Conservation (phyloP, 768 basidiomycete genomes). For the Rossbeevera mucosa region DNA sequence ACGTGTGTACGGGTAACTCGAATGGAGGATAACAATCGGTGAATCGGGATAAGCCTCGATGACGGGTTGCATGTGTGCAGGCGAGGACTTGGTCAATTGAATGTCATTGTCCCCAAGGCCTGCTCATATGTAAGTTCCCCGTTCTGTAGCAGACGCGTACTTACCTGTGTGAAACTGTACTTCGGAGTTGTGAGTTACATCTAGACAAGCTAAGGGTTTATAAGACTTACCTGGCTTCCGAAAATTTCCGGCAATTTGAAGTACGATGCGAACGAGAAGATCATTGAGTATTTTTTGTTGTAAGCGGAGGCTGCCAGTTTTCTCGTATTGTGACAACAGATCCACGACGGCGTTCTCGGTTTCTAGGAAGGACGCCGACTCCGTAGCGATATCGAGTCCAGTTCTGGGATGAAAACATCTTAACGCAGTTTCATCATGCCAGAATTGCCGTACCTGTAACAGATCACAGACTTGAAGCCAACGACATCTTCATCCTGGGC, state of each 20-base stretch:
- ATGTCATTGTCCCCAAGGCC: slow-evolving; percentile 74
- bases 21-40: slow-evolving; percentile 64
- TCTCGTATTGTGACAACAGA: slow-evolving; percentile 33
- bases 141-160: not conserved
- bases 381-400: slow-evolving; percentile 52
- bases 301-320: slow-evolving; percentile 44
- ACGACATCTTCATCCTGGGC: slow-evolving; percentile 49
- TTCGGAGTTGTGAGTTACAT: slow-evolving; percentile 22
- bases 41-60: slow-evolving; percentile 61
- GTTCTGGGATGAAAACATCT: slow-evolving; percentile 36
- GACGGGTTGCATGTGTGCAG: slow-evolving; percentile 62
- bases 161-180: slow-evolving; percentile 78
- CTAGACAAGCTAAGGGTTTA: not conserved
- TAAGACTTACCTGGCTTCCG: slow-evolving; percentile 54
- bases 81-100: slow-evolving; percentile 51
- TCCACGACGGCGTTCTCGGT: slow-evolving; percentile 29
- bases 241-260: slow-evolving; percentile 47
- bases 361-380: slow-evolving; percentile 26
- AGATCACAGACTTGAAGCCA: slow-evolving; percentile 71
- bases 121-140: not conserved
- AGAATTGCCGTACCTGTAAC: slow-evolving; percentile 43
- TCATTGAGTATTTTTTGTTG: slow-evolving; percentile 65
- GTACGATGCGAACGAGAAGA: slow-evolving; percentile 50
- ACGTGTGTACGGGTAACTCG: slow-evolving; percentile 72
- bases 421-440: not conserved